These are phyloP conservation scores for Claviceps digitariae DNA, from an alignment of 2,329 filamentous ascomycete genomes.

Conservation along the genomic window DNA sequence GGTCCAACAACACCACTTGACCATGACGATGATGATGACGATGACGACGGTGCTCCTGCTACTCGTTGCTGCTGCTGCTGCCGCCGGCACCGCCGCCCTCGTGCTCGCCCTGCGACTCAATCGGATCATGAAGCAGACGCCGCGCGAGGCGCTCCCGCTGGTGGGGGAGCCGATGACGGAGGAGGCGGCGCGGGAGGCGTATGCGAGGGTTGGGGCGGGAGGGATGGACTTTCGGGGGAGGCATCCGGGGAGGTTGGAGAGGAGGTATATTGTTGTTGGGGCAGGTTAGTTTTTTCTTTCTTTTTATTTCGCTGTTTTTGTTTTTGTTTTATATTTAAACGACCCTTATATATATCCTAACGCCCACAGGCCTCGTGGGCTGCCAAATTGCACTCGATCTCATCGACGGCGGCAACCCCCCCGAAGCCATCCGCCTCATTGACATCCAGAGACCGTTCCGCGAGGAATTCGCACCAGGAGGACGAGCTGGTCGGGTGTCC, in stretches of 20 bases:
- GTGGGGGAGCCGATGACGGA: conserved; percentile 21
- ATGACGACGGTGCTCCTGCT: not conserved
- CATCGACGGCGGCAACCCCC: conserved; percentile 35
- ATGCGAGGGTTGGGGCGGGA: conserved; percentile 8
- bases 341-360: too few species aligned
- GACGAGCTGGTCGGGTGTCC: conserved; percentile 21
- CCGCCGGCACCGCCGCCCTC: conserved; percentile 9
- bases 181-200: conserved; percentile 21
- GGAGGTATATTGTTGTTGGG: conserved; percentile 32
- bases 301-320: not conserved
- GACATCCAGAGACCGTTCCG: conserved; percentile 33
- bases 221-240: conserved; percentile 23
- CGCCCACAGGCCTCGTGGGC: conserved; percentile 44
- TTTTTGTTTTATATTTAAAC: conserved; percentile 8
- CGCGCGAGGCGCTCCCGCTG: conserved; percentile 20
- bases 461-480: conserved; percentile 24
- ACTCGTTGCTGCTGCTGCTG: conserved; percentile 8
- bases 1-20: too few species aligned
- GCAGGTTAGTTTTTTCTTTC: conserved; percentile 11
- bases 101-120: conserved; percentile 22
- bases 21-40: too few species aligned
- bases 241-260: conserved; percentile 25
- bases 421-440: conserved; percentile 37
- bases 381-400: conserved; percentile 40
- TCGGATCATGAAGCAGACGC: conserved; percentile 20